A percentile compares a stretch with the other conserved stretches of the same genome.
These are phyloP conservation scores for Dimocarpus longan DNA, from an alignment of 345 rosid genomes.

Conservation along the genomic window DNA sequence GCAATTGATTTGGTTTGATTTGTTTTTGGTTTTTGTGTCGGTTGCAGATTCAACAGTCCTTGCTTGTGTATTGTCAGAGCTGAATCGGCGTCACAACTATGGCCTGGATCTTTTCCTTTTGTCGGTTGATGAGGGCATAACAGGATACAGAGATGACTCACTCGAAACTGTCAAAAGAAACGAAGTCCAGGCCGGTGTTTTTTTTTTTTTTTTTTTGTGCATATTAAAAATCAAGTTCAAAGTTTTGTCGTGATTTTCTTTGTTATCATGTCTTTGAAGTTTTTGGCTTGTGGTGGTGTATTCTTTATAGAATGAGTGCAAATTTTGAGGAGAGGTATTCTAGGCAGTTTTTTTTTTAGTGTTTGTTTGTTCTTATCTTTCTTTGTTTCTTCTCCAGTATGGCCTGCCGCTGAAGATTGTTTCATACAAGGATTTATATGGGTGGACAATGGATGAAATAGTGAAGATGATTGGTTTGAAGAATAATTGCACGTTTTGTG, in stretches of 20 bases:
- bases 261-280: neutral
- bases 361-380: neutral
- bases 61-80: constrained; percentile 79
- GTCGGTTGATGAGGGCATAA: constrained; percentile 89
- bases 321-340: neutral
- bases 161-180: constrained; percentile 94
- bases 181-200: constrained; percentile 64
- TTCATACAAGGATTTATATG: constrained; percentile 95
- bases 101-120: constrained; percentile 83
- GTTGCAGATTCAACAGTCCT: constrained; percentile 88
- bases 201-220: constrained; percentile 5
- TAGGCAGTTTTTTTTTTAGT: neutral
- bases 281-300: neutral
- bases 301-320: constrained; percentile 1
- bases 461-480: constrained; percentile 92
- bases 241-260: neutral
- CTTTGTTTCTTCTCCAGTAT: constrained; percentile 47
- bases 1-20: neutral
- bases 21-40: neutral
- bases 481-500: constrained; percentile 96
- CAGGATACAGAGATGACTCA: constrained; percentile 92
- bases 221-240: neutral
- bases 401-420: constrained; percentile 83
- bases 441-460: constrained; percentile 99
- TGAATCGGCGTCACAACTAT: constrained; percentile 70